These are phyloP conservation scores for Aspergillus mulundensis DNA, from an alignment of 495 filamentous ascomycete genomes.

Conservation along the genomic window DNA sequence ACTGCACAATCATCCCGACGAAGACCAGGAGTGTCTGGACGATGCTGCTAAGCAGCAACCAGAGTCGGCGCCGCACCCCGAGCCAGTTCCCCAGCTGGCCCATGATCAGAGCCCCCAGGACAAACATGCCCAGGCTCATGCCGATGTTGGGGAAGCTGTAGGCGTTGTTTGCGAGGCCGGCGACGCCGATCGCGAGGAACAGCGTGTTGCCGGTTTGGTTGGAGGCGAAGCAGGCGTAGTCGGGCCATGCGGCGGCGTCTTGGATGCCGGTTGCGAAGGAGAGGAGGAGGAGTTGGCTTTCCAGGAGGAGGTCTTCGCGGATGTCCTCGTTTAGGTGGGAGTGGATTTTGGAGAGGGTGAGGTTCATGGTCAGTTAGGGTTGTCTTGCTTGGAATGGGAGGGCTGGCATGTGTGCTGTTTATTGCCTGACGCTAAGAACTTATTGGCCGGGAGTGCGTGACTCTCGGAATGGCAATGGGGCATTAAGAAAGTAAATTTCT, in stretches of 20 bases:
- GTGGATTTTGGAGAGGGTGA: no score
- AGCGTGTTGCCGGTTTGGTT: slow-evolving; percentile 66
- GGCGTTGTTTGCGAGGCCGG: slow-evolving; percentile 37
- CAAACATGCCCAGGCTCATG: slow-evolving; percentile 50
- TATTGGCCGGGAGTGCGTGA: no score
- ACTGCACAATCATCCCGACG: slow-evolving; percentile 45
- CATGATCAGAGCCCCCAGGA: slow-evolving; percentile 48
- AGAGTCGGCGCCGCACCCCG: slow-evolving; percentile 45
- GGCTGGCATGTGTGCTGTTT: no score
- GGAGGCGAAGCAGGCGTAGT: slow-evolving; percentile 61
- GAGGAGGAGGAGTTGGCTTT: slow-evolving; percentile 32
- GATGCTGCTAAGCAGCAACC: slow-evolving; percentile 49
- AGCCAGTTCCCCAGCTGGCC: slow-evolving; percentile 54
- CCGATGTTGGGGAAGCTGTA: slow-evolving; percentile 46
- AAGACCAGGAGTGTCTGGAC: slow-evolving; percentile 54
- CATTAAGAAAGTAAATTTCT: no score
- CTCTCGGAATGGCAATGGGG: no score
- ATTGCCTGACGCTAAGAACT: no score
- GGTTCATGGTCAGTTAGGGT: no score
- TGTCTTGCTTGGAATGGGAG: no score
- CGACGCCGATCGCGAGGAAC: slow-evolving; percentile 49
- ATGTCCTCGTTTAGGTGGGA: slow-evolving; percentile 13
- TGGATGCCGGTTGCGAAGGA: slow-evolving; percentile 44
- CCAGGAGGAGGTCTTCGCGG: slow-evolving; percentile 20
- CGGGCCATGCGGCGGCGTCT: slow-evolving; percentile 58